Conservation (phyloP, 2,329 filamentous ascomycete species). For the Calycina marina region DNA sequence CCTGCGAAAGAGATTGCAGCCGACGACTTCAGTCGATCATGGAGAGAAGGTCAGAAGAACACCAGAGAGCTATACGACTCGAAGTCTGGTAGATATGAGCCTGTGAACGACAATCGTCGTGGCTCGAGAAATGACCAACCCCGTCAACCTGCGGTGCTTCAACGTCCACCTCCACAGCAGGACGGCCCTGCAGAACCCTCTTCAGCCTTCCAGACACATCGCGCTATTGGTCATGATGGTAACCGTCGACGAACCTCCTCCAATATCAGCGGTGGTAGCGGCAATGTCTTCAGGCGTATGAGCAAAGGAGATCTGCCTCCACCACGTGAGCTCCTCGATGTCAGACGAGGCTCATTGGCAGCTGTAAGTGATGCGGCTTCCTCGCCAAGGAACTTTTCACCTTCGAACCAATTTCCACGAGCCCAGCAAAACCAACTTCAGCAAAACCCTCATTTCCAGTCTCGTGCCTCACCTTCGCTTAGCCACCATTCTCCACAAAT, state of each 20-base stretch:
- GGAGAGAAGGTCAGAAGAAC: conserved; percentile 53
- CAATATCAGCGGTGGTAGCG: conserved; percentile 78
- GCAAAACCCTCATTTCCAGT: conserved; percentile 25
- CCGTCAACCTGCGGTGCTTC: conserved; percentile 64
- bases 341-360: conserved; percentile 34
- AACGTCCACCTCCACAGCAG: conserved; percentile 46
- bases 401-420: conserved; percentile 16
- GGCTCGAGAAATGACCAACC: conserved; percentile 55
- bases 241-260: conserved; percentile 73
- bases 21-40: conserved; percentile 82
- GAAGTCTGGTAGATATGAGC: conserved; percentile 87
- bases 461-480: conserved; percentile 23
- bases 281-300: conserved; percentile 38
- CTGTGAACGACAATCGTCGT: conserved; percentile 61
- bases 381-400: conserved; percentile 29
- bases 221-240: conserved; percentile 49
- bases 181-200: conserved; percentile 71
- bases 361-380: conserved; percentile 35
- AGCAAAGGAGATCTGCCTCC: conserved; percentile 21
- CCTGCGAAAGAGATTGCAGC: conserved; percentile 74
- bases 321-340: conserved; percentile 25
- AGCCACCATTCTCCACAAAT: conserved; percentile 23
- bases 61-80: conserved; percentile 80
- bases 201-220: conserved; percentile 68
- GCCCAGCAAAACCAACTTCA: conserved; percentile 12